A percentile compares a stretch with the other conserved stretches of the same genome.
These are phyloP conservation scores for Aristolochia contorta DNA, from an alignment of 164 flowering plant genomes.

Conservation along the genomic window DNA sequence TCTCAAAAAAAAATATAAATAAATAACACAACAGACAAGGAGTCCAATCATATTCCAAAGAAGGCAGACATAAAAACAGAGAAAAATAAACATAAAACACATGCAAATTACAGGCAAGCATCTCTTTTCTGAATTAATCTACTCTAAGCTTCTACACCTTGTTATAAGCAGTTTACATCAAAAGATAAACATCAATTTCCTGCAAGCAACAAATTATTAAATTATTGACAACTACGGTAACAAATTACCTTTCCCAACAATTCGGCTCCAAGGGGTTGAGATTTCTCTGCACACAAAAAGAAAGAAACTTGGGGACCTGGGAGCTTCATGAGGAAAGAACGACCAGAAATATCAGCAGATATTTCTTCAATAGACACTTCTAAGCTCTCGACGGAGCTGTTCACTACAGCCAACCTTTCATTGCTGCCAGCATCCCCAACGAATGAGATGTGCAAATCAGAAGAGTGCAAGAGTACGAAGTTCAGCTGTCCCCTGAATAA, in stretches of 20 bases:
- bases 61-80: no score
- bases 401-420: conserved; percentile 54
- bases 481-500: conserved; percentile 70
- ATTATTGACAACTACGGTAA: no score
- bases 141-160: no score
- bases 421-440: conserved; percentile 68
- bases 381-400: conserved; percentile 28
- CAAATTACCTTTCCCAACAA: conserved; percentile 59
- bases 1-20: no score
- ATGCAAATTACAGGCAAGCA: no score
- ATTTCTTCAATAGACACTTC: conserved; percentile 50
- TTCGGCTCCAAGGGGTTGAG: conserved; percentile 60
- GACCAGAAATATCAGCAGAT: conserved; percentile 60
- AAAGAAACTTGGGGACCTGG: conserved; percentile 34
- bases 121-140: background rate
- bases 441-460: conserved; percentile 73
- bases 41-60: background rate
- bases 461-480: conserved; percentile 70
- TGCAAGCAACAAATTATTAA: no score
- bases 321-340: conserved; percentile 55
- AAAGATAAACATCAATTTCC: no score
- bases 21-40: background rate
- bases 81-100: no score
- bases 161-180: no score
- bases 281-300: conserved; percentile 92